Evolutionary conservation across 495 filamentous ascomycete genomes (phyloP).

Genomic region (Clavariopsis aquatica): DNA sequence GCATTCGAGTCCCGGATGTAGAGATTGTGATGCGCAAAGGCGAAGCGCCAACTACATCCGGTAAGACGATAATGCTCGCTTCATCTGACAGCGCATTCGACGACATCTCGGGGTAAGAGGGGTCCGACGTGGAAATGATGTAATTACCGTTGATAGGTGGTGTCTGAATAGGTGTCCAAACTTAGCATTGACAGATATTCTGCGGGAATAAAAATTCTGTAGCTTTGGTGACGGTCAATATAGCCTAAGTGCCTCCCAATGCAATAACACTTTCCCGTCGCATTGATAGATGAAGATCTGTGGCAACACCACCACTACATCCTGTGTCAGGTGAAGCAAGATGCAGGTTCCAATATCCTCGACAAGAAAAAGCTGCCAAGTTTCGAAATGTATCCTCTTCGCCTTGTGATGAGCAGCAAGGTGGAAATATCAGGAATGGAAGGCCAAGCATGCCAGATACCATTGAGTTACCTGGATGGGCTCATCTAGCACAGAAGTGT

Average conservation of each 20-base stretch:
- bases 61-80: neutral
- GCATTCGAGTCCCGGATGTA: neutral
- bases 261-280: neutral
- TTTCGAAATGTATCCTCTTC: neutral
- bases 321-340: neutral
- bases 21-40: neutral
- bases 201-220: neutral
- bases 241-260: conserved; percentile 14
- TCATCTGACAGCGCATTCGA: neutral
- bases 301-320: neutral
- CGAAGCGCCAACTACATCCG: neutral
- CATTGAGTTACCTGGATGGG: no score
- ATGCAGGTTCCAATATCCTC: neutral
- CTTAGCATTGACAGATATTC: conserved; percentile 22
- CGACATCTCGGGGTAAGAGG: neutral
- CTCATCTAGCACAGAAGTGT: no score
- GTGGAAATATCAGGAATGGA: neutral
- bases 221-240: conserved; percentile 1
- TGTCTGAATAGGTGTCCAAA: neutral
- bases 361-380: no score
- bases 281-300: neutral
- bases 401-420: neutral
- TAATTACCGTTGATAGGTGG: neutral
- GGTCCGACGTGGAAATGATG: neutral
- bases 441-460: neutral